Evolutionary conservation across 768 basidiomycete genomes (phyloP).

Genomic region (Leccinum ochraceum): DNA sequence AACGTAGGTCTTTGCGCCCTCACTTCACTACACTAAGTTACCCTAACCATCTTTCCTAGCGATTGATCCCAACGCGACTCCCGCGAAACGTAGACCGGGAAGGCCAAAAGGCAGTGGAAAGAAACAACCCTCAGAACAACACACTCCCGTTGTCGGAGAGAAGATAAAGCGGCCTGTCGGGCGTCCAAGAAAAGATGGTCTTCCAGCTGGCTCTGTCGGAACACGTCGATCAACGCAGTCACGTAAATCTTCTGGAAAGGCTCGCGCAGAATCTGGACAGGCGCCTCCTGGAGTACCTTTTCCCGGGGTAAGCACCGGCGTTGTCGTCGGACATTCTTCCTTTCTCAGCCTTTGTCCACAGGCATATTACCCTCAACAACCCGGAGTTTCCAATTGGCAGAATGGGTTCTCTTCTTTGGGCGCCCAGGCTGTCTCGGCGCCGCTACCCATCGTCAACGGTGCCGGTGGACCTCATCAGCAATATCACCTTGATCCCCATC

Average conservation of each 20-base stretch:
- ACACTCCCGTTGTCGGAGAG: slow-evolving; percentile 38
- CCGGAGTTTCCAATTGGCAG: slow-evolving; percentile 33
- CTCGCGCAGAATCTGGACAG: slow-evolving; percentile 20
- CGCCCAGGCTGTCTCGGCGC: slow-evolving; percentile 31
- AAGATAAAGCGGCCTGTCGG: slow-evolving; percentile 80
- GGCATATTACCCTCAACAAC: slow-evolving; percentile 36
- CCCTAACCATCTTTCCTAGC: slow-evolving; percentile 17
- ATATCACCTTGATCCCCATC: slow-evolving; percentile 49
- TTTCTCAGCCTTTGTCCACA: slow-evolving; percentile 14
- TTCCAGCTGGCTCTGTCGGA: slow-evolving; percentile 71
- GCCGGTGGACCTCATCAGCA: slow-evolving; percentile 24
- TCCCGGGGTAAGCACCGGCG: slow-evolving; percentile 26
- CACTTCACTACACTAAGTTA: neutral
- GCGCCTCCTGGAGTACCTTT: slow-evolving; percentile 33
- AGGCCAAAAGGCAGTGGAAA: slow-evolving; percentile 81
- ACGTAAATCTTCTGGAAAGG: slow-evolving; percentile 39
- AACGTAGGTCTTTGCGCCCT: slow-evolving; percentile 16
- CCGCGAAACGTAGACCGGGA: slow-evolving; percentile 68
- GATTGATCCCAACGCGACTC: slow-evolving; percentile 32
- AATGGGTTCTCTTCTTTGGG: slow-evolving; percentile 30
- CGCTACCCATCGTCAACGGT: slow-evolving; percentile 36
- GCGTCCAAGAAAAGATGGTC: slow-evolving; percentile 77
- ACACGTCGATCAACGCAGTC: slow-evolving; percentile 44
- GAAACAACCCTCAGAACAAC: slow-evolving; percentile 49
- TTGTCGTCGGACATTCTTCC: neutral